A percentile compares a stretch with the other conserved stretches of the same genome.
Evolutionary conservation across 345 rosid species (phyloP).

Genomic region (Durio zibethinus): DNA sequence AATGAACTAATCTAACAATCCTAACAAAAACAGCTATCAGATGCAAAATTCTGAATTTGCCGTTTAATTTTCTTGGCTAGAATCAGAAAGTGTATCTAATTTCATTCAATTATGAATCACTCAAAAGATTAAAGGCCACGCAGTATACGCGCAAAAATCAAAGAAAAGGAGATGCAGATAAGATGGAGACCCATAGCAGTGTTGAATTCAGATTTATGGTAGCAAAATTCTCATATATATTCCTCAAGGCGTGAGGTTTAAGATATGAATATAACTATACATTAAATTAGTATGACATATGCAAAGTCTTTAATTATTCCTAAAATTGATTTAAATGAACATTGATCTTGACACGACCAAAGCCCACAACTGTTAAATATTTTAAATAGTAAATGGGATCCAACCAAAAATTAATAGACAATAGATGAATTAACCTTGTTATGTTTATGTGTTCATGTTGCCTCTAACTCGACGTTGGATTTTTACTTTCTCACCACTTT

Average conservation of each 20-base stretch:
- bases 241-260: conserved; percentile 53
- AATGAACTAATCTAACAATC: conserved; percentile 3
- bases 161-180: conserved; percentile 27
- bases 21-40: neutral
- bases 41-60: neutral
- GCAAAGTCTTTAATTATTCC: conserved; percentile 34
- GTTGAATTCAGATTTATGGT: conserved; percentile 30
- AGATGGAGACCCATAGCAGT: conserved; percentile 8
- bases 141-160: conserved; percentile 18
- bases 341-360: conserved; percentile 37
- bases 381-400: too few relatives aligned
- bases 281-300: neutral
- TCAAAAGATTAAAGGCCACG: conserved; percentile 10
- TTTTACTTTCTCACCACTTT: too few relatives aligned
- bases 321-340: conserved; percentile 49
- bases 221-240: conserved; percentile 36
- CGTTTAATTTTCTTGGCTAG: conserved; percentile 4
- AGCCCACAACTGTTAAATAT: conserved; percentile 1
- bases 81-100: conserved; percentile 21
- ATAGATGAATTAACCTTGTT: too few relatives aligned
- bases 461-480: too few relatives aligned
- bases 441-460: too few relatives aligned
- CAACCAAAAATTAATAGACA: neutral
- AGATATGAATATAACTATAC: conserved; percentile 36
- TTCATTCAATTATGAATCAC: neutral